Evolutionary conservation across 257 asterid species (phyloP).

Genomic region (Solanum pennellii): DNA sequence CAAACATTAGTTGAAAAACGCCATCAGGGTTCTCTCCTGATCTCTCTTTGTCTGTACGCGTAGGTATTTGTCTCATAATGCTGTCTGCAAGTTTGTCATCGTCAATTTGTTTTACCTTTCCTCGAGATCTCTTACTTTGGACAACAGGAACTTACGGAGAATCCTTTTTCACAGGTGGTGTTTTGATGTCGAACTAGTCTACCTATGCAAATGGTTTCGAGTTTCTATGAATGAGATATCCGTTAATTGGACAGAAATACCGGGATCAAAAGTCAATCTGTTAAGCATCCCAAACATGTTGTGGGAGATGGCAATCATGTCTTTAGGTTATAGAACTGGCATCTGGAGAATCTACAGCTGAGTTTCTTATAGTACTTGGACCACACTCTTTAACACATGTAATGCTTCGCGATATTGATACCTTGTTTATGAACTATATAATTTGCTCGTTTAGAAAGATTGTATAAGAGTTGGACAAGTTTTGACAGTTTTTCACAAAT

Average conservation of each 20-base stretch:
- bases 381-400: neutral
- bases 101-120: neutral
- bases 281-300: conserved; percentile 88
- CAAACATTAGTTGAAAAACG: neutral
- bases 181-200: conserved; percentile 87
- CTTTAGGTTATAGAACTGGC: conserved; percentile 82
- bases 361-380: neutral
- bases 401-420: neutral
- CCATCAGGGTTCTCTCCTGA: neutral
- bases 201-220: conserved; percentile 57
- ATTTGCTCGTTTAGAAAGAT: neutral
- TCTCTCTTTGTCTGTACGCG: neutral
- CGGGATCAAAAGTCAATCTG: conserved; percentile 83
- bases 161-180: conserved; percentile 65
- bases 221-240: conserved; percentile 80
- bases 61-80: neutral
- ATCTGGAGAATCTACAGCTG: conserved; percentile 65
- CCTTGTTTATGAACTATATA: neutral
- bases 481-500: neutral
- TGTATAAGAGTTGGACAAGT: neutral
- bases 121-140: neutral
- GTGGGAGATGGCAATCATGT: conserved; percentile 94
- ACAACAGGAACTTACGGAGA: neutral
- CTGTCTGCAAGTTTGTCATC: neutral
- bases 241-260: conserved; percentile 86